Evolutionary conservation across 306 rosid species (phyloP), one percentile per base, ranked within the genome.

Genomic region (Medicago arabica): DNA sequence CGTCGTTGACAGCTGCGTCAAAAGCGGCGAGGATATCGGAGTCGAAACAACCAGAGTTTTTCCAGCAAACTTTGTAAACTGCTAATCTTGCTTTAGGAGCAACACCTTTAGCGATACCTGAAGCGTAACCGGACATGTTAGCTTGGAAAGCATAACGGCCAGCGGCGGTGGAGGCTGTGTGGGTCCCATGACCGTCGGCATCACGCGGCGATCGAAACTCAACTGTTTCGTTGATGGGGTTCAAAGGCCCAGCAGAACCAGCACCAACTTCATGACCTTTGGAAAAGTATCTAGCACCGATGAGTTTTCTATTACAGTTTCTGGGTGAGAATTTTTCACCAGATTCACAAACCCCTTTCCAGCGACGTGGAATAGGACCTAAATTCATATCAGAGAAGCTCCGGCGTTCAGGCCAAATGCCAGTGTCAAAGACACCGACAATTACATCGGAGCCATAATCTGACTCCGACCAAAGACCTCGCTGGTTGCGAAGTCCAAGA

Each of bases 111-210:
- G 98, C 98, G 3, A 88, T 85, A 3, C 98, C 98, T 0, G 94
- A 53, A 16, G 98, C 98, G 39, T 88, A 93, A 6, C 98, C 98
- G 9, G 86, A 75, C 94, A 93, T 83, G 84, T 77, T 93, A 0
- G 98, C 98, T 57, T 81, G 80, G 25, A 88, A 91, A 5, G 91
- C 73, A 46, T 93, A 86, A 15, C 96, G 75, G 3, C 98, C 98
- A 0, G 92, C 92, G 1, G 96, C 98, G 5, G 98, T 93, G 8
- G 97, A 89, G 0, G 98, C 98, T 3, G 98, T 93, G 80, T 93
- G 98, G 8, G 96, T 91, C 6, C 98, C 98, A 40, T 93, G 98
- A 2, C 98, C 98, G 50, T 93, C 98, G 18, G 97, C 92, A 23
- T 91, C 98, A 47, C 98, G 84, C 12, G 98, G 96, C 0, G 98